Evolutionary conservation across 2,329 filamentous ascomycete genomes (phyloP), one percentile per base, ranked within the genome.

Genomic region (Fusarium caatingaense): DNA sequence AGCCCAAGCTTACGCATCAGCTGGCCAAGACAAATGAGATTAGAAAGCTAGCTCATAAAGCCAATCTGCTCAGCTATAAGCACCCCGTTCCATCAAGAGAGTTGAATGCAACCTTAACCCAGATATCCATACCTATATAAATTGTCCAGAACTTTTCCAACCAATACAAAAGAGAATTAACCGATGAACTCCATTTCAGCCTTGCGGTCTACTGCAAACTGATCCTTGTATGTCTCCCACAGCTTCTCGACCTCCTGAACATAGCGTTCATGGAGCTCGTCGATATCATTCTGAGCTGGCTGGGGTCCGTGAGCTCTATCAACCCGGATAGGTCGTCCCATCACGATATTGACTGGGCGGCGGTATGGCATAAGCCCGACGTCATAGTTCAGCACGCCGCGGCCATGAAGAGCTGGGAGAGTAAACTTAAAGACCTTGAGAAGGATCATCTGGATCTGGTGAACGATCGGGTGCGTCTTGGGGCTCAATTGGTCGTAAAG

Each of bases 301-400:
- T 89, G 88, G 34, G 75, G 69, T n/a, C 77, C 79, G 44, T 87
- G 82, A 21, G 85, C 81, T 66, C 86, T 85, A 53, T 87, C 82
- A 8, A 97, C 91, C 67, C 85, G 84, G 66, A 98, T 93, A 0
- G 95, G 94, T 55, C 88, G 86, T 6, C 95, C 95, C 16, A 97
- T 92, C 15, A 99, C 94, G 49, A 98, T 89, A 77, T 98, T 96
- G 63, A 99, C 84, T 13, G 93, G 91, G 53, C 91, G 86, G 15
- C 96, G 89, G 79, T 98, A 98, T 1, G 96, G 96, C 93, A 98
- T 94, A 74, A 98, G 83, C 6, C 96, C 96, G 16, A 98, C 93
- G 78, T 99, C 96, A 78, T 99, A 98, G 80, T 99, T 99, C 82
- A 98, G 97, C 42, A 98, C 91, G 15, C 95, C 95, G 27, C 94